These are phyloP conservation scores for Juglanconis oblonga DNA, from an alignment of 2,329 filamentous ascomycete species.

Conservation along the genomic window DNA sequence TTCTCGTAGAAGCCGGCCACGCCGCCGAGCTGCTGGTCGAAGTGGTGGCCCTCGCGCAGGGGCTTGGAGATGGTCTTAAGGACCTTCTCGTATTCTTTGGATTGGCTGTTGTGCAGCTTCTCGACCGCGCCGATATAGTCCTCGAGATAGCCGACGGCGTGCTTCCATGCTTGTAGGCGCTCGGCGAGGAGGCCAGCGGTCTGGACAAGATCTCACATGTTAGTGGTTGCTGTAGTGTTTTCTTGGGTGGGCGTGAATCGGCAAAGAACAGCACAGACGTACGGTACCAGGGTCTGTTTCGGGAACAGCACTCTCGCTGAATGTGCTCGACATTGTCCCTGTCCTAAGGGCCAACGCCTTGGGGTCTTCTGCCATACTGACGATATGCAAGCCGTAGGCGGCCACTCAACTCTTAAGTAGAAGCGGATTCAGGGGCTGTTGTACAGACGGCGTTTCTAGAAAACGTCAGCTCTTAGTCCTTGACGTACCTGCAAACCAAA, in stretches of 20 bases:
- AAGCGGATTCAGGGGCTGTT: neutral
- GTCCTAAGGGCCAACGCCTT: conserved; percentile 21
- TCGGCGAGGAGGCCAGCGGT: conserved; percentile 80
- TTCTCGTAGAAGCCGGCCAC: conserved; percentile 91
- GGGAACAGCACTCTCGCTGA: conserved; percentile 57
- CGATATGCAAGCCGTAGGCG: neutral
- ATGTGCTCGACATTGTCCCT: conserved; percentile 31
- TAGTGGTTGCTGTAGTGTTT: neutral
- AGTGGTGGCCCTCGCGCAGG: conserved; percentile 86
- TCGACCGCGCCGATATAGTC: conserved; percentile 84
- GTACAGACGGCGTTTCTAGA: neutral
- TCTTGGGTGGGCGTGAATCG: neutral
- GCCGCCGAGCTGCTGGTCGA: conserved; percentile 84
- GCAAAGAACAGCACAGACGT: conserved; percentile 27
- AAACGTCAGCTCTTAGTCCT: neutral
- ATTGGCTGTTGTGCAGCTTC: conserved; percentile 78
- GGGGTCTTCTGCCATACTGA: conserved; percentile 14
- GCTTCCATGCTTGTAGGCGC: conserved; percentile 92
- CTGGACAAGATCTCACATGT: conserved; percentile 36
- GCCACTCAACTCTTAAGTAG: neutral
- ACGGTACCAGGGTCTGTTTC: conserved; percentile 58
- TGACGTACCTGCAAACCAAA: conserved; percentile 5
- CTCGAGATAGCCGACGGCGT: conserved; percentile 86
- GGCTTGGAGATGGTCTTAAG: conserved; percentile 89
- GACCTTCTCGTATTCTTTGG: conserved; percentile 93